Evolutionary conservation across 1,139 yeast species (phyloP).

Genomic region (Debaryomyces coudertii): DNA sequence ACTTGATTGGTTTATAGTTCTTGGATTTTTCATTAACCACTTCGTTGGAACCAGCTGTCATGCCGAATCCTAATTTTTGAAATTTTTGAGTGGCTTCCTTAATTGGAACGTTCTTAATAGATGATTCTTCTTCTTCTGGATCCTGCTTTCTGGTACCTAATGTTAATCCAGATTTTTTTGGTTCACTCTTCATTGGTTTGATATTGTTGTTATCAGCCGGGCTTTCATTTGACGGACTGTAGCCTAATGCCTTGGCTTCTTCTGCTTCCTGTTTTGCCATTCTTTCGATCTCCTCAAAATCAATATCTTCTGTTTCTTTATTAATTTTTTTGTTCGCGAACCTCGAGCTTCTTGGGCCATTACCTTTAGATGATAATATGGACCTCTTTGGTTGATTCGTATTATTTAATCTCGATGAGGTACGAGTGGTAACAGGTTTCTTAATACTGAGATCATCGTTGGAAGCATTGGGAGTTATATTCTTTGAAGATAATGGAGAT

Average conservation of each 20-base stretch:
- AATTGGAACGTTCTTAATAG: conserved; percentile 36
- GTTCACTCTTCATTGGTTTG: conserved; percentile 5
- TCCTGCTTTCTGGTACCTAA: conserved; percentile 11
- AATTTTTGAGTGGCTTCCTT: conserved; percentile 70
- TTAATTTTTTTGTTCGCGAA: conserved; percentile 53
- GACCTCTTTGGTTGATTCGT: conserved; percentile 34
- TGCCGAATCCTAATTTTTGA: conserved; percentile 84
- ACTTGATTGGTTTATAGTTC: conserved; percentile 52
- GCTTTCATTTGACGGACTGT: conserved; percentile 56
- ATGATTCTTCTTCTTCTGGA: conserved; percentile 19
- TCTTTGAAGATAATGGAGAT: conserved; percentile 57
- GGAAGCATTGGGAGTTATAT: conserved; percentile 49
- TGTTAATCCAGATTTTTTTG: conserved; percentile 9
- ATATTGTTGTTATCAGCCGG: conserved; percentile 14
- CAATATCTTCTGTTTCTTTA: conserved; percentile 67
- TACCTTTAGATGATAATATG: conserved; percentile 45
- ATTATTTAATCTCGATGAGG: conserved; percentile 28
- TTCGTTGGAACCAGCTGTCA: conserved; percentile 55
- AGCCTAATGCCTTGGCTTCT: conserved; percentile 71
- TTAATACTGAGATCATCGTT: conserved; percentile 36
- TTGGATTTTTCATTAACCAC: conserved; percentile 35
- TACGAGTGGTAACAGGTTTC: conserved; percentile 28
- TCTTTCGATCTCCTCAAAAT: conserved; percentile 89
- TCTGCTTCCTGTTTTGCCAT: conserved; percentile 85
- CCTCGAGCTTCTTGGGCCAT: conserved; percentile 58